Evolutionary conservation across 2,329 filamentous ascomycete genomes (phyloP), one percentile per base, ranked within the genome.

Genomic region (Fusarium devonianum): DNA sequence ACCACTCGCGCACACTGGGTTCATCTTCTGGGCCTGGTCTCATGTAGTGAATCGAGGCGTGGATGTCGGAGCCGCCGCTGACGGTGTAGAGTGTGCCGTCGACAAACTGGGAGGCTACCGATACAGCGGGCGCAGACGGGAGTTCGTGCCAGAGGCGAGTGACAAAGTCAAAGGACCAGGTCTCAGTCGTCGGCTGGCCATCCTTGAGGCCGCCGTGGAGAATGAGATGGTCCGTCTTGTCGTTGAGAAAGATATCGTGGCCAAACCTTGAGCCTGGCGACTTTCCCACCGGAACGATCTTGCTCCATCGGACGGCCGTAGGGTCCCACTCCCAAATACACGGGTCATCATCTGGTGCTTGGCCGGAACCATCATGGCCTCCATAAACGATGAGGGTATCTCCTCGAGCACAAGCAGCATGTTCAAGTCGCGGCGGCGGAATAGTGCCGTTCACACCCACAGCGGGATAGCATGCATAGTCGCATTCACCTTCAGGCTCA

Each of bases 401-500:
- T 7, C 52, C 30, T 5, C 58, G 58, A 1, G 48, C 29, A 17
- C 55, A 62, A 0, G 58, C 49, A 1, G 58, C 58, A 14, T 62
- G 58, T 1, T 46, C 45, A 2, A 44, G 14, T 13, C 58, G 36
- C 3, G 43, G 40, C 0, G 48, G 13, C 1, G 58, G 58, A 4
- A 33, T 37, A 5, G 32, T 29, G 5, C 38, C 42, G 1, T 53
- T 56, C 1, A 50, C 51, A 0, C 52, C 47, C 1, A 60, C 55
- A 0, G 58, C 55, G 8, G 58, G 58, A 4, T 62, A 62, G 9
- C 58, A 62, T 0, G 58, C 58, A 8, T 62, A 62, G 12, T 62
- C 58, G 3, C 30, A 18, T 13, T 60, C 18, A 1, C 42, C 48
- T 3, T 17, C 12, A 0, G 42, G 23, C 2, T 49, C 35, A 3